Base-by-base conservation (phyloP, 352 stramenopile species). In the Pilasporangium apinafurcum region DNA sequence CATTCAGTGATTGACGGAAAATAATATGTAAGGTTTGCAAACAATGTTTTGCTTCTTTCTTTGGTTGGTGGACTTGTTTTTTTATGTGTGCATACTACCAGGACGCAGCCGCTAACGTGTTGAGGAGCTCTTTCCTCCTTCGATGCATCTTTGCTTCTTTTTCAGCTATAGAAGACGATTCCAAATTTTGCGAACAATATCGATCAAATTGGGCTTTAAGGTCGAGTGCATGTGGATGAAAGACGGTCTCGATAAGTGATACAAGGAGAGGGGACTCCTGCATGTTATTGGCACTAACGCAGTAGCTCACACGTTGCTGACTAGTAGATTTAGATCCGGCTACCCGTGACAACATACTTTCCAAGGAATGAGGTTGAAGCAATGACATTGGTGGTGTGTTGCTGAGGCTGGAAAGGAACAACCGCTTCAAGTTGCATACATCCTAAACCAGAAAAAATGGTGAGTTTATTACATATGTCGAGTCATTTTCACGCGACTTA, bases 51-150 rank as follows among this genome's bases (percentile, higher is more conserved):
- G 20, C 20, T 44, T 21, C 13, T 1, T n/a, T 25, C 4, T n/a
- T 12, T 42, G 13, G 24, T 43, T 21, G 37, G 1, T 16, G n/a
- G 8, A 9, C 32, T 39, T 30, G 37, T 24, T 56, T 25, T 7
- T 22, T 22, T 18, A 12, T 13, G 13, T 44, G 21, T 4, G 18
- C 22, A 3, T 5, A 30, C 55, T 26, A 63, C 59, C 59, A 70
- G 6, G 44, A 33, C 14, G 42, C 48, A 26, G 53, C 35, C 4
- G 61, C 60, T 35, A 80, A 55, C 3, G 53, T 47, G 44, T 75
- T 74, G 28, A 83, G 57, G 17, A 83, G 53, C n/a, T 79, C 66
- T 36, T 62, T 59, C 14, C 63, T 53, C 29, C 58, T 65, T 18
- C 66, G 61, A 32, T 71, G 56, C 37, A 75, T 49, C 30, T 50